Conservation (phyloP, 345 rosid species). For the Mangifera indica region DNA sequence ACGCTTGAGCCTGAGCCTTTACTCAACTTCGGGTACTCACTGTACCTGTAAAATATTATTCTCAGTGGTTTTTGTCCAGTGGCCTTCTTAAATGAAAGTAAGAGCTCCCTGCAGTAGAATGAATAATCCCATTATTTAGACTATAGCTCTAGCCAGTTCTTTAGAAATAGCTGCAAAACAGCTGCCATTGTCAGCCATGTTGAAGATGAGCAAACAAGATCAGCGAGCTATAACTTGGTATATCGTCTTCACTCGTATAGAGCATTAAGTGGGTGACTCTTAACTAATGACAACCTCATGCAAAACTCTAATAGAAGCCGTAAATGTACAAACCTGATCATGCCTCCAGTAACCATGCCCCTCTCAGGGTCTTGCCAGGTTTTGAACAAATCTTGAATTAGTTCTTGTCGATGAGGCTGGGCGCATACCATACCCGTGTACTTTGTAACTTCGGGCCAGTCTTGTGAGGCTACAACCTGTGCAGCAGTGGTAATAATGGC, state of each 20-base stretch:
- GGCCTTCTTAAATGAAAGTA: slow-evolving; percentile 38
- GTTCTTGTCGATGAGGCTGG: slow-evolving; percentile 47
- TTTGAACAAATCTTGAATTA: slow-evolving; percentile 45
- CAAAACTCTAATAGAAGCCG: background rate
- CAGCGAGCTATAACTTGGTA: slow-evolving; percentile 7
- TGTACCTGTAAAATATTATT: slow-evolving; percentile 43
- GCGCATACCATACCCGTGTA: slow-evolving; percentile 44
- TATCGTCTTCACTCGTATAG: background rate
- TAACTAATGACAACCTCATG: background rate
- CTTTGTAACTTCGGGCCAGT: slow-evolving; percentile 51
- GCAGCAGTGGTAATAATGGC: slow-evolving; percentile 4
- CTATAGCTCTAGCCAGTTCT: too few species aligned
- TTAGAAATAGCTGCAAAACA: too few species aligned
- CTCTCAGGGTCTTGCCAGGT: slow-evolving; percentile 40
- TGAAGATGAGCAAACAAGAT: background rate
- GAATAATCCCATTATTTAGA: too few species aligned
- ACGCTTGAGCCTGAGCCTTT: background rate
- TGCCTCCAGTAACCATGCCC: slow-evolving; percentile 45
- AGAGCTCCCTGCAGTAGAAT: slow-evolving; percentile 32
- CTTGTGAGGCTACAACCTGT: slow-evolving; percentile 50
- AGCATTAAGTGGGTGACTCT: background rate
- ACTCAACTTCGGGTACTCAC: too few species aligned
- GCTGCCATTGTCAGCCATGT: background rate
- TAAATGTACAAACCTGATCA: slow-evolving; percentile 36
- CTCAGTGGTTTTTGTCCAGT: slow-evolving; percentile 43